Evolutionary conservation across 2,329 filamentous ascomycete genomes (phyloP), one percentile per base, ranked within the genome.

Genomic region (Dothideomycetes sp.): DNA sequence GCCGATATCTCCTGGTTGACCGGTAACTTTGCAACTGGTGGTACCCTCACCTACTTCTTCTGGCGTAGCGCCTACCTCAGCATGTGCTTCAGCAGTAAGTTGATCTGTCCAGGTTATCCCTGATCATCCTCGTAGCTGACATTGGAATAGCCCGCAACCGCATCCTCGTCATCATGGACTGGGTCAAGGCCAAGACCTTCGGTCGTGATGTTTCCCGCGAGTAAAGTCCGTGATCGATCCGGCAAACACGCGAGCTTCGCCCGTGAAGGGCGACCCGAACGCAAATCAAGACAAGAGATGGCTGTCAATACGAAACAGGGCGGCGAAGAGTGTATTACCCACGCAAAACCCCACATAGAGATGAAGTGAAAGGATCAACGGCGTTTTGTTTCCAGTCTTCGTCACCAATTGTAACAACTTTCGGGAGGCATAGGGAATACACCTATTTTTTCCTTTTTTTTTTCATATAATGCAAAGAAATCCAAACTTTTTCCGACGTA

Each of bases 71-170:
- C 89, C 40, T 98, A 98, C 65, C 71, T 98, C 62, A 95, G 86
- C 73, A 98, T 98, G 91, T 95, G 89, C 77, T 98, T 98, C 65
- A 96, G 88, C 79, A 88, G 86, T 91, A 75, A 79, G 85, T 83
- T 36, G n/a, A 46, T n/a, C n/a, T n/a, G n/a, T n/a, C n/a, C n/a
- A n/a, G n/a, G n/a, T n/a, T n/a, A n/a, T n/a, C n/a, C n/a, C n/a
- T n/a, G n/a, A n/a, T n/a, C n/a, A 5, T 34, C 43, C 37, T 35
- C 31, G 12, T 31, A 41, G 18, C 32, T 42, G 37, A 44, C 54
- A 14, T 51, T 47, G 49, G 48, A 42, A 57, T 46, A 93, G 85
- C 85, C 46, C 86, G 91, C 54, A 98, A 98, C 71, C 81, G 91
- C 60, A 77, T 96, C 52, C 75, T 98, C 37, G 91, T 98, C 53